Conservation (phyloP, 495 filamentous ascomycete genomes). For the Extremus antarcticus region DNA sequence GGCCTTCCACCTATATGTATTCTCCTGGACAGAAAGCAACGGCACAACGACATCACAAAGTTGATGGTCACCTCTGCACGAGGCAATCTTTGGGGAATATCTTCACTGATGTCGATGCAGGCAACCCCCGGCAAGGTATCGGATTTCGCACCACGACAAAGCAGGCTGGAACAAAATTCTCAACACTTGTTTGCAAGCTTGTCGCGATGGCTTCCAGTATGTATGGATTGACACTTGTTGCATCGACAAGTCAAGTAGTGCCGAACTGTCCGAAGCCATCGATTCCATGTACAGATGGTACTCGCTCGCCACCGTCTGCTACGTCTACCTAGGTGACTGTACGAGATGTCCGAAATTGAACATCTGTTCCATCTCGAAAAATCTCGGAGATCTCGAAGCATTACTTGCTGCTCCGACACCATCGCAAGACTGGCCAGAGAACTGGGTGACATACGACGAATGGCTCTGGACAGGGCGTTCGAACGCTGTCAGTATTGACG, state of each 20-base stretch:
- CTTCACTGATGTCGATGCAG: neutral
- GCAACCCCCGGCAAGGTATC: too few relatives aligned
- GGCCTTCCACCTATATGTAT: too few relatives aligned
- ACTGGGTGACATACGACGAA: too few relatives aligned
- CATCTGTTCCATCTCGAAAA: neutral
- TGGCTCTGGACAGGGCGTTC: too few relatives aligned
- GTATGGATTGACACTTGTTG: constrained; percentile 29
- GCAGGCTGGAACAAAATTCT: neutral
- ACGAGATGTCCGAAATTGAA: neutral
- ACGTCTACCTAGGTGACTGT: constrained; percentile 13
- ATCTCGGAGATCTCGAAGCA: neutral
- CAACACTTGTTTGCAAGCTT: constrained; percentile 2
- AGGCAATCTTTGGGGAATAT: too few relatives aligned
- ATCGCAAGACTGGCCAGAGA: too few relatives aligned
- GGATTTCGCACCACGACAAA: neutral
- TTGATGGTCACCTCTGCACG: too few relatives aligned
- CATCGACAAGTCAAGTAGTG: constrained; percentile 13
- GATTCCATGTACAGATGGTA: constrained; percentile 17
- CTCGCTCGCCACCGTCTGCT: constrained; percentile 2
- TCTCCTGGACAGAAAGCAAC: too few relatives aligned
- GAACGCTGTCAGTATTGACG: too few relatives aligned
- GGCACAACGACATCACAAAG: too few relatives aligned
- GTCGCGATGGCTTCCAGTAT: constrained; percentile 6
- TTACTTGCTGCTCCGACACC: too few relatives aligned
- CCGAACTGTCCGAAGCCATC: constrained; percentile 16